These are phyloP conservation scores for Phytophthora sp. DNA, from an alignment of 352 stramenopile genomes.

Conservation along the genomic window DNA sequence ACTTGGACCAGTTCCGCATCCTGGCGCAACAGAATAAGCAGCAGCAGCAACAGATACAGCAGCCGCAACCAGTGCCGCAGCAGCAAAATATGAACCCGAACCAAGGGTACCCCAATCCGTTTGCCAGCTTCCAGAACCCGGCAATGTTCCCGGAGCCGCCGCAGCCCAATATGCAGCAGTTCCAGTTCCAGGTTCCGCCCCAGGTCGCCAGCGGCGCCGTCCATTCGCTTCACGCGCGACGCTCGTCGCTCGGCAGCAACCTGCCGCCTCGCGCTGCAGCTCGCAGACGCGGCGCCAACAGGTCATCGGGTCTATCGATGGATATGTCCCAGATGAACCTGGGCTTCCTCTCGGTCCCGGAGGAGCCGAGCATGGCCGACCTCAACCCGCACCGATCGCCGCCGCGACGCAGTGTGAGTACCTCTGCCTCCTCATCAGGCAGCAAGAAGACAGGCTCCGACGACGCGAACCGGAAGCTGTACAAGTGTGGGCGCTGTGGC, in stretches of 20 bases:
- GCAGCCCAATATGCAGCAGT: constrained; percentile 42
- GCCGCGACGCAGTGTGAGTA: constrained; percentile 23
- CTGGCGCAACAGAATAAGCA: constrained; percentile 68
- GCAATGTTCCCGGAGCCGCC: constrained; percentile 28
- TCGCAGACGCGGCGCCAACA: constrained; percentile 37
- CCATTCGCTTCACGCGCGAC: constrained; percentile 61
- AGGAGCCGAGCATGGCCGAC: constrained; percentile 60
- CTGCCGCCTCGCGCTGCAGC: constrained; percentile 36
- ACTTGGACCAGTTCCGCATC: constrained; percentile 75
- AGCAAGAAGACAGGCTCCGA: constrained; percentile 39
- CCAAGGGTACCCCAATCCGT: constrained; percentile 39
- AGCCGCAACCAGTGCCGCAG: constrained; percentile 30
- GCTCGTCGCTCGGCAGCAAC: constrained; percentile 56
- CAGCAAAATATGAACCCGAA: constrained; percentile 36
- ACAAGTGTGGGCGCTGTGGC: constrained; percentile 87
- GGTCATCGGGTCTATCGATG: constrained; percentile 81
- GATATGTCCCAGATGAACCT: constrained; percentile 87
- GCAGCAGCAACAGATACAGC: constrained; percentile 35
- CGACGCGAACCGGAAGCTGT: constrained; percentile 75
- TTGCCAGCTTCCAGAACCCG: constrained; percentile 40
- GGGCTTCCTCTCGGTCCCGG: constrained; percentile 66
- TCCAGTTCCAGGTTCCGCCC: constrained; percentile 57
- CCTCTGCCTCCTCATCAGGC: constrained; percentile 21
- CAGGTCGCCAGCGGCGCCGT: constrained; percentile 62
- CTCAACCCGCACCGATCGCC: constrained; percentile 37